Percentiles rank a stretch among this genome's conserved stretches.
Conservation (phyloP, 495 filamentous ascomycete species). For the Penicillium manginii region DNA sequence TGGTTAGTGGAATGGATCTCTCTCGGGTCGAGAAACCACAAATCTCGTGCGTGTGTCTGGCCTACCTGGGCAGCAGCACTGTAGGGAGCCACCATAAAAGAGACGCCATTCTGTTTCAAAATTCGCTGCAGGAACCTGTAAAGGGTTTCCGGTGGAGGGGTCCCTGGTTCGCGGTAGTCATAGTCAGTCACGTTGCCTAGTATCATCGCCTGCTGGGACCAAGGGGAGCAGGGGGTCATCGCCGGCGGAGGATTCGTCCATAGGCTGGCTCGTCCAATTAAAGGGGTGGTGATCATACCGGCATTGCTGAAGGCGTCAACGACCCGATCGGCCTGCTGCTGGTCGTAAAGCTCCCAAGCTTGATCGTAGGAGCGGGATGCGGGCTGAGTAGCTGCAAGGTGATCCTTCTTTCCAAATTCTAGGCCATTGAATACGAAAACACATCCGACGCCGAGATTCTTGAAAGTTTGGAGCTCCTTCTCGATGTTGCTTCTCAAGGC, state of each 20-base stretch:
- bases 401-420: conserved; percentile 71
- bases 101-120: conserved; percentile 66
- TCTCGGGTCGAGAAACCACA: neutral
- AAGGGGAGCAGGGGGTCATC: neutral
- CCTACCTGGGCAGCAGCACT: conserved; percentile 85
- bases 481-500: conserved; percentile 71
- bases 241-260: conserved; percentile 9
- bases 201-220: conserved; percentile 25
- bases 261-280: conserved; percentile 1
- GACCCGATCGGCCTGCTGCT: conserved; percentile 74
- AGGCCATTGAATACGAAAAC: conserved; percentile 92
- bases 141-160: conserved; percentile 60
- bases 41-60: neutral
- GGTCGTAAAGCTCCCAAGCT: conserved; percentile 88
- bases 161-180: conserved; percentile 40
- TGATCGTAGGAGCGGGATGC: conserved; percentile 52
- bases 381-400: conserved; percentile 51
- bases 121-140: conserved; percentile 77
- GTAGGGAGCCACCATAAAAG: conserved; percentile 88
- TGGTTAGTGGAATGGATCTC: conserved; percentile 12
- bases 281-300: conserved; percentile 56
- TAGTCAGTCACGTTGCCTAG: neutral
- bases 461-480: conserved; percentile 70
- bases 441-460: conserved; percentile 61
- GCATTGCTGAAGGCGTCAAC: conserved; percentile 81